Base-by-base conservation (phyloP, 805 yeast species). In the Teunomyces lycoperdinae region DNA sequence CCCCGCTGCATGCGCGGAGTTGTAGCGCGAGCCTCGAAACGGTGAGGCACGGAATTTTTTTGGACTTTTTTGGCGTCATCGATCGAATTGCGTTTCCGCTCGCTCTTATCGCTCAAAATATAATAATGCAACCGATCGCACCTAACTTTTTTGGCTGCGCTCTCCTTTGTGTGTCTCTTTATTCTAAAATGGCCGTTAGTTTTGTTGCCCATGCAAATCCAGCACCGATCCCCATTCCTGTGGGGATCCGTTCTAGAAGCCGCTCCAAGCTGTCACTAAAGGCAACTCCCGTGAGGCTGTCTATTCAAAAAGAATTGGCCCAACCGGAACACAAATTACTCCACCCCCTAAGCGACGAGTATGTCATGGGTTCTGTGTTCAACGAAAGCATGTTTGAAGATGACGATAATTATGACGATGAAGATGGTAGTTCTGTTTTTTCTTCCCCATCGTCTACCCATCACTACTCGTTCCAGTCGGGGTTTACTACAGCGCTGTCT, bases 291-390 rank as follows among this genome's bases (percentile, higher is more conserved):
- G 33, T 27, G 27, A 40, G 36, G 29, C 48, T 20, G 42, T 24
- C 45, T 11, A 8, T 43, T 7, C 45, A 43, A 17, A 17, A 9
- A 11, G 30, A n/a, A 38, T 29, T 29, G 14, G 30, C 5, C 13
- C 41, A 17, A 36, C 36, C 45, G 26, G 42, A 42, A 27, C 29
- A 33, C 32, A 31, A 38, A 47, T 38, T 28, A 27, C 31, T 24
- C 42, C 43, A 43, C 26, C 42, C 52, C 11, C 28, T 44, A 14
- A 36, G 45, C 44, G 44, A 47, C 43, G 48, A 47, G 31, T 47
- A 47, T 29, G 50, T 47, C 9, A 10, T 40, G 27, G 43, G 43
- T 13, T 34, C 41, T 4, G 13, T 27, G 24, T 38, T 31, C 16
- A 33, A 46, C 27, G 46, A 43, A 11, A 10, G 28, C 13, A 20